A percentile compares a stretch with the other conserved stretches of the same genome.
Evolutionary conservation across 2,329 filamentous ascomycete genomes (phyloP).

Genomic region (Microdochium nivale): DNA sequence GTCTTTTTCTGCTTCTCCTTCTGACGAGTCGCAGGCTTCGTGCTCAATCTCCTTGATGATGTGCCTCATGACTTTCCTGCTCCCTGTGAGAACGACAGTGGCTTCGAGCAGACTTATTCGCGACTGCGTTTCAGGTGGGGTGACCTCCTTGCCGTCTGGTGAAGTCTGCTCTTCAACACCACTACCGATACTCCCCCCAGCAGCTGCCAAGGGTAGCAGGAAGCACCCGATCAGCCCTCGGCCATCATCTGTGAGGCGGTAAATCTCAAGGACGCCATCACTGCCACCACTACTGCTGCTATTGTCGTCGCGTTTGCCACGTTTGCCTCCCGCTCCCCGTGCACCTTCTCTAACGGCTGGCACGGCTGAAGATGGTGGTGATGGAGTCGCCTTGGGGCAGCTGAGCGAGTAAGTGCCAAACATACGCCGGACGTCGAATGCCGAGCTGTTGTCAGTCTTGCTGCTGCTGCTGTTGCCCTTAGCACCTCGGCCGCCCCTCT

Average conservation of each 20-base stretch:
- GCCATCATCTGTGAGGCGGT: slow-evolving; percentile 10
- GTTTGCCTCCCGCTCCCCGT: too few relatives aligned
- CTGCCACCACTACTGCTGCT: slow-evolving; percentile 1
- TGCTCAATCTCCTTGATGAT: slow-evolving; percentile 5
- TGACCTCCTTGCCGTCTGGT: neutral
- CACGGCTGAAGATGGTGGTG: neutral
- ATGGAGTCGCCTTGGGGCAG: neutral
- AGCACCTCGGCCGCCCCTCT: slow-evolving; percentile 4
- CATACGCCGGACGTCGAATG: neutral
- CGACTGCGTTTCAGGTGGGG: neutral
- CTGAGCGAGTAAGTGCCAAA: neutral
- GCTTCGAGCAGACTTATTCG: slow-evolving; percentile 3
- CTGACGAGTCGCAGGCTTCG: neutral
- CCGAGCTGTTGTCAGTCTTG: neutral
- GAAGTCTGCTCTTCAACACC: neutral
- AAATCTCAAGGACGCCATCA: slow-evolving; percentile 9
- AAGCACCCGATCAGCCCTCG: slow-evolving; percentile 10
- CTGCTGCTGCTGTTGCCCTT: slow-evolving; percentile 4
- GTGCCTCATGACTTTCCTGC: slow-evolving; percentile 7
- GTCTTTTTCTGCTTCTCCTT: neutral
- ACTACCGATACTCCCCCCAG: neutral
- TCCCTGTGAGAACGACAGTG: slow-evolving; percentile 11
- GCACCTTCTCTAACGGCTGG: too few relatives aligned
- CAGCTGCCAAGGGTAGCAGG: neutral
- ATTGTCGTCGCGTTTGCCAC: neutral